phyloP scores from a whole-genome alignment of 768 basidiomycete species.

The Clavaria fumosa region DNA sequence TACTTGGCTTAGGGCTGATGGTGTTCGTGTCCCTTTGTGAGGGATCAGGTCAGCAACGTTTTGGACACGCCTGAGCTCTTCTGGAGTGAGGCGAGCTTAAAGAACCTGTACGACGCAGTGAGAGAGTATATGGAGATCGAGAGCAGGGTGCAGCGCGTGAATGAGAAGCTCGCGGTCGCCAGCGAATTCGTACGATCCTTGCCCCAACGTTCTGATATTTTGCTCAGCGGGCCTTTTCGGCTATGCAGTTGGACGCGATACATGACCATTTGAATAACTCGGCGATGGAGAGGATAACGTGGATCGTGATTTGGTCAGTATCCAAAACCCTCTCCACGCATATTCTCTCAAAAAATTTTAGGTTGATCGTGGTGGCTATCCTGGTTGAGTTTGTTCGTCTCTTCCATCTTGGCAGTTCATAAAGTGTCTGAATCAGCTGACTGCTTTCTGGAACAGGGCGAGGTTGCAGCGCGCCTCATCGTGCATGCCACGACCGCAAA shows the following conservation, averaged over 20 bases:
- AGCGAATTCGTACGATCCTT: conserved; percentile 63
- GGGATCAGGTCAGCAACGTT: too few species aligned
- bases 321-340: conserved; percentile 13
- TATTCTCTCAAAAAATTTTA: conserved; percentile 18
- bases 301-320: conserved; percentile 31
- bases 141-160: conserved; percentile 65
- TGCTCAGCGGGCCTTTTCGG: conserved; percentile 3
- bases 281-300: conserved; percentile 83
- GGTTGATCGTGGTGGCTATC: conserved; percentile 81
- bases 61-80: conserved; percentile 89
- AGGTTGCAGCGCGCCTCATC: conserved; percentile 61
- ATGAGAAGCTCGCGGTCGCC: conserved; percentile 77
- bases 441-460: conserved; percentile 38
- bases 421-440: neutral
- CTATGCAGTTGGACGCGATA: conserved; percentile 9
- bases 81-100: conserved; percentile 86
- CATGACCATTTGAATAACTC: conserved; percentile 85
- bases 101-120: conserved; percentile 82
- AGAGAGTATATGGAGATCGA: conserved; percentile 92
- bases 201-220: neutral
- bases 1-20: too few species aligned
- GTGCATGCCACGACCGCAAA: conserved; percentile 33
- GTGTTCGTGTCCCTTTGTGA: too few species aligned
- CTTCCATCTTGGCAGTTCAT: conserved; percentile 2
- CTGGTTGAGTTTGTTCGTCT: conserved; percentile 60